Evolutionary conservation across 345 rosid genomes (phyloP), one percentile per base, ranked within the genome.

Genomic region (Gossypium raimondii): DNA sequence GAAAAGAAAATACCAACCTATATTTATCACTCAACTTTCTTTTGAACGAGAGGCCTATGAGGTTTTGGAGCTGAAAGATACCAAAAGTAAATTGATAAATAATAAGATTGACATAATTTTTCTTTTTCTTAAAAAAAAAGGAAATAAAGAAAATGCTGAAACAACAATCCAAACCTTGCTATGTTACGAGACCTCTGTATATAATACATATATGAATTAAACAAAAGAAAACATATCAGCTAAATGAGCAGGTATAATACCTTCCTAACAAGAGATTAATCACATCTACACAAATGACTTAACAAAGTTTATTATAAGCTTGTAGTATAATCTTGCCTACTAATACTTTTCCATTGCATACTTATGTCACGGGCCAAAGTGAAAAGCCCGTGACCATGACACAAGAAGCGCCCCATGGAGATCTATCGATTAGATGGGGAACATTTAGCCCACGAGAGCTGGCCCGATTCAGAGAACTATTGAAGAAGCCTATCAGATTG

Each of bases 1-100:
- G 50, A 45, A 9, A 45, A 16, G 5, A 64, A 59, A 5, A 52
- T 29, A 48, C 73, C 47, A 70, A 70, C 62, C 62, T 53, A 11
- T 2, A 4, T 43, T 59, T 22, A 14, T 81, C 77, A 79, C 60
- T 57, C 44, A 20, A 11, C 76, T 63, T 71, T 64, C 80, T 76
- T 80, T 24, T 73, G 71, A 78, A 76, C 81, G 20, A 86, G 67
- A n/a, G 86, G 80, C 16, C 86, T 78, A 29, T 86, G 86, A 76
- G 87, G 82, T 67, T 86, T 86, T 41, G 86, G 84, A 47, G 86
- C 87, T 86, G 77, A 71, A 86, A 67, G 57, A 52, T 2, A 57
- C 4, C 7, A 65, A 25, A 50, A 63, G 55, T 4, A 34, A n/a
- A 75, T 10, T 18, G 48, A 70, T 34, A 44, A 34, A 74, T 60